Evolutionary conservation across 345 rosid genomes (phyloP), one percentile per base, ranked within the genome.

Genomic region (Zanthoxylum bungeanum): DNA sequence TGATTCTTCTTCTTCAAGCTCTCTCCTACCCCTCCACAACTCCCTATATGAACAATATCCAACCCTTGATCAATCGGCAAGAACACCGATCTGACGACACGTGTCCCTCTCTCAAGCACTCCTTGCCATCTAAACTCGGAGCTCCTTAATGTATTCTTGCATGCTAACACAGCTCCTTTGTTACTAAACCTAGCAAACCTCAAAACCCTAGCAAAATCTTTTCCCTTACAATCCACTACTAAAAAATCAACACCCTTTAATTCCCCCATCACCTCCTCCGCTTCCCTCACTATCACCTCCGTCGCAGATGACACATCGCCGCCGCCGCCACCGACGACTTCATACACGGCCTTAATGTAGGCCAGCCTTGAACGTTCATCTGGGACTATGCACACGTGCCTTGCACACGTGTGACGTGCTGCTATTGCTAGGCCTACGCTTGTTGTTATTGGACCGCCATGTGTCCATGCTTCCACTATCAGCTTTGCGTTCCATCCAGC

Each of bases 401-500:
- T 73, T 1, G 91, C 96, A 14, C 86, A 46, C 0, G 96, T 84
- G 77, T 88, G 97, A 10, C 70, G 76, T 12, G 94, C 88, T 0
- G 98, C 94, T 5, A 87, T 80, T 0, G 93, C 88, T 0, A 93
- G 82, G 11, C 97, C 98, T 7, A 88, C 73, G 84, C 98, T 93
- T 22, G 91, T 86, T 28, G 93, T 73, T 37, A 83, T 65, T 0
- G 90, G 86, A 21, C 85, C 84, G 47, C 93, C 93, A 46, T 77
- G 65, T 5, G 87, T 75, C 97, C 98, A 90, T 1, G 94, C 82
- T 62, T 93, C 98, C 3, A 91, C 85, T 16, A 91, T 87, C 44
- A 91, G 74, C 60, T 78, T 88, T 0, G 96, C 75, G 84, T 87
- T 89, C 96, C 96, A 91, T 22, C 98, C 98, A 8, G 97, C 97